These are phyloP conservation scores for Tolypocladium nubicola DNA, from an alignment of 2,329 filamentous ascomycete genomes.

Conservation along the genomic window DNA sequence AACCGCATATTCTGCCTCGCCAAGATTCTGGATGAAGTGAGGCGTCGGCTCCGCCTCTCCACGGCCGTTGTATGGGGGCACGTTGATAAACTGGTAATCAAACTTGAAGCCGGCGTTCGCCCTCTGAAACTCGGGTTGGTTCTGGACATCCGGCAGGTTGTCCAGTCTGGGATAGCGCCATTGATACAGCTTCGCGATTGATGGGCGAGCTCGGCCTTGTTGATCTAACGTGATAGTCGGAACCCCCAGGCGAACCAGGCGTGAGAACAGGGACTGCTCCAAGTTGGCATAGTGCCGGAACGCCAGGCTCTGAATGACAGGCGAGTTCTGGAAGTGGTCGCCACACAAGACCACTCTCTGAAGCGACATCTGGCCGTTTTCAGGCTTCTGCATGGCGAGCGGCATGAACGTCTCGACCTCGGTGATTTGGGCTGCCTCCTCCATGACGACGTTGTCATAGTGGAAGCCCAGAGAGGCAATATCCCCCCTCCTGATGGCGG, in stretches of 20 bases:
- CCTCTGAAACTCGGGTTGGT: slow-evolving; percentile 57
- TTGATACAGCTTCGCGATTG: slow-evolving; percentile 79
- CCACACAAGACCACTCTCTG: slow-evolving; percentile 88
- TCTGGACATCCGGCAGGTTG: slow-evolving; percentile 66
- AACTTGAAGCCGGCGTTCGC: slow-evolving; percentile 89
- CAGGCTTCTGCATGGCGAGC: slow-evolving; percentile 77
- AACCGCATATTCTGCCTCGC: slow-evolving; percentile 94
- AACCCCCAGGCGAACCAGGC: slow-evolving; percentile 84
- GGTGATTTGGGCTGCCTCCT: slow-evolving; percentile 95
- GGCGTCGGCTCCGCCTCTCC: slow-evolving; percentile 85
- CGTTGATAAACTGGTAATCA: slow-evolving; percentile 95
- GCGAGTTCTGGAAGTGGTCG: slow-evolving; percentile 94
- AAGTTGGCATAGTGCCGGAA: slow-evolving; percentile 94
- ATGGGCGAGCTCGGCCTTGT: slow-evolving; percentile 82
- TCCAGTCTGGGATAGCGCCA: slow-evolving; percentile 83
- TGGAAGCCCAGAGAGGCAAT: slow-evolving; percentile 89
- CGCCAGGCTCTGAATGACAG: slow-evolving; percentile 86
- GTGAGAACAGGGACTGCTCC: slow-evolving; percentile 88
- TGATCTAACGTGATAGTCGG: slow-evolving; percentile 83
- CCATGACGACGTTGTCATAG: slow-evolving; percentile 97
- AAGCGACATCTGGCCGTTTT: slow-evolving; percentile 60
- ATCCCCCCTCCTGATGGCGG: slow-evolving; percentile 84
- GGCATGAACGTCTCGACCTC: slow-evolving; percentile 97
- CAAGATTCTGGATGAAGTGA: slow-evolving; percentile 93
- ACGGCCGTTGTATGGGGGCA: slow-evolving; percentile 81